Evolutionary conservation across 495 filamentous ascomycete species (phyloP), one percentile per base, ranked within the genome.

Genomic region (Penicillium verhagenii): DNA sequence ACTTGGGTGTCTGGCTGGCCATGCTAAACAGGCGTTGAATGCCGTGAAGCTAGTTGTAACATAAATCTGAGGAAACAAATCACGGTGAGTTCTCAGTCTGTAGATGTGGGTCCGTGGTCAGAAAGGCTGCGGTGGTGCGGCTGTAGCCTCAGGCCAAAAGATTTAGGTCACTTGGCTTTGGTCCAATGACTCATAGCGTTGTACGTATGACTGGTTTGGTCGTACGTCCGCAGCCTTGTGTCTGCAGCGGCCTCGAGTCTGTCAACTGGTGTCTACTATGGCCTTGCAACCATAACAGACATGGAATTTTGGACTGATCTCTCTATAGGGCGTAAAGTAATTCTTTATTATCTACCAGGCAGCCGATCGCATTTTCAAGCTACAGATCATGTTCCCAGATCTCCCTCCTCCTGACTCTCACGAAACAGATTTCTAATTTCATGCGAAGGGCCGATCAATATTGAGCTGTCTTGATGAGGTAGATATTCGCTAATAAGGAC

Each of bases 231-330:
- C 28, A 31, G 13, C 28, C 28, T 6, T 31, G 13, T 2, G 50
- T 46, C 50, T 8, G 24, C 16, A 25, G 24, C 24, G 40, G 39
- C 50, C 46, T 45, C 37, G 3, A 46, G 25, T 53, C 50, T 46
- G 40, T 28, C 40, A 53, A 46, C 40, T 53, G 40, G 40, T 26
- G 28, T 46, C 40, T 18, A 38, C 0, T 4, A 19, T 25, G 37
- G 50, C 40, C 20, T 46, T 37, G 40, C 18, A 44, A 28, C 50
- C 40, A 53, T 46, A 11, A 31, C 28, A 31, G 28, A 31, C 28
- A 31, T 31, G 28, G 13, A 31, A 31, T 31, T 13, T 31, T 31
- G 28, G 28, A 31, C 6, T 31, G 28, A 31, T 31, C 28, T 31
- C 28, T 31, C 28, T 31, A 31, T 31, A 31, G 28, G 28, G 28